Evolutionary conservation across 2,329 filamentous ascomycete species (phyloP).

Genomic region (Apiospora hydei): DNA sequence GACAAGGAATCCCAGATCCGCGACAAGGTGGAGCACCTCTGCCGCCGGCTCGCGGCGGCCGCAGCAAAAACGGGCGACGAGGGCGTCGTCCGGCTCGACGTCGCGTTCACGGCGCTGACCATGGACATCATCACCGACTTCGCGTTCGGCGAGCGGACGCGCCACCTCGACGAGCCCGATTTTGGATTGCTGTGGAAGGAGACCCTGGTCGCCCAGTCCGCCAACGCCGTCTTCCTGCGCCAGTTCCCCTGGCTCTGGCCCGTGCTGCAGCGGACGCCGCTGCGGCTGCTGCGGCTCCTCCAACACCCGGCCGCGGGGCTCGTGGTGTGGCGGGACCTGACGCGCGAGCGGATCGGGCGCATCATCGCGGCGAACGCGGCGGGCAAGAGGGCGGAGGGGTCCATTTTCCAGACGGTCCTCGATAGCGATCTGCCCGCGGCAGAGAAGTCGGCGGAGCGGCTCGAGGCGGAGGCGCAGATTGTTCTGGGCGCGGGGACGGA

Average conservation of each 20-base stretch:
- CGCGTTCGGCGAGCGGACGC: slow-evolving; percentile 47
- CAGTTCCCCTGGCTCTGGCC: slow-evolving; percentile 33
- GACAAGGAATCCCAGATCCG: slow-evolving; percentile 36
- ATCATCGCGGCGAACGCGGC: slow-evolving; percentile 29
- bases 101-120: slow-evolving; percentile 46
- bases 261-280: slow-evolving; percentile 31
- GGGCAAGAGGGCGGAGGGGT: slow-evolving; percentile 26
- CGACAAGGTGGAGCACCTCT: slow-evolving; percentile 28
- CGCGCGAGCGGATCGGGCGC: slow-evolving; percentile 19
- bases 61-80: slow-evolving; percentile 40
- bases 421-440: slow-evolving; percentile 28
- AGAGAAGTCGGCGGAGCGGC: slow-evolving; percentile 30
- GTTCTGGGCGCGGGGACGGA: slow-evolving; percentile 43
- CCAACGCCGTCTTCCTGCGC: slow-evolving; percentile 26
- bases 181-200: slow-evolving; percentile 46
- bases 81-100: slow-evolving; percentile 33
- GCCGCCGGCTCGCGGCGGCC: slow-evolving; percentile 39
- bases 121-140: slow-evolving; percentile 49
- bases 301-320: slow-evolving; percentile 26
- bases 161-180: slow-evolving; percentile 36
- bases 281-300: slow-evolving; percentile 36
- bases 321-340: slow-evolving; percentile 10
- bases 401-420: slow-evolving; percentile 35
- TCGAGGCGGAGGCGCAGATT: slow-evolving; percentile 33
- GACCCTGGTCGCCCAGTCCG: slow-evolving; percentile 23